Evolutionary conservation across 257 asterid genomes (phyloP), one percentile per base, ranked within the genome.

Genomic region (Primulina eburnea): DNA sequence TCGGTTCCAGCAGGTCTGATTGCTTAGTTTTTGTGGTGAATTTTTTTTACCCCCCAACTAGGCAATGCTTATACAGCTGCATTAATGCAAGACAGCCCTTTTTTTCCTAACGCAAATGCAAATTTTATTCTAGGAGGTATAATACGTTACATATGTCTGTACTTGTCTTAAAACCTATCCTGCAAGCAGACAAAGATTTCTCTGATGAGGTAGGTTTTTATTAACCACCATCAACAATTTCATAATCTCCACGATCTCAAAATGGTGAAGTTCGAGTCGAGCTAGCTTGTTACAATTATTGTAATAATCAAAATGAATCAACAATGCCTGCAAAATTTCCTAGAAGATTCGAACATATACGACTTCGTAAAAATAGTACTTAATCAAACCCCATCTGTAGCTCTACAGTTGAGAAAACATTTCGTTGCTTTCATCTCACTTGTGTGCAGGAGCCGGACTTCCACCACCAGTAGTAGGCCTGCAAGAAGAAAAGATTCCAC

Each of bases 381-480:
- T 65, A 4, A 65, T 65, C 11, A 38, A 65, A 21, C 21, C 5
- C 57, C 58, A 24, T 40, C 50, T 65, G 58, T n/a, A 7, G 37
- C 7, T 4, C 59, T 24, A 12, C 37, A 40, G 57, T 43, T 0
- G 20, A 43, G 7, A 4, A 17, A 50, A 16, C 21, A 50, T 50
- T 43, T 43, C 16, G 56, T 50, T 6, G 67, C 53, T 53, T 18
- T 30, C 9, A 21, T 64, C 38, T 82, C 80, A 82, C 67, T 82
- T 79, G 32, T 76, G 57, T 59, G 85, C 78, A 71, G 88, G 80
- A 73, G 86, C 82, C 20, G 83, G 74, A 67, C 64, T 70, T 71
- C 79, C 87, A 79, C 90, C 95, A 62, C 95, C 97, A 8, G 97
- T 88, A 12, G 97, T 90, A 47, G 97, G 95, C 80, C 97, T 90